These are phyloP conservation scores for Megacollybia marginata DNA, from an alignment of 768 basidiomycete species.

Conservation along the genomic window DNA sequence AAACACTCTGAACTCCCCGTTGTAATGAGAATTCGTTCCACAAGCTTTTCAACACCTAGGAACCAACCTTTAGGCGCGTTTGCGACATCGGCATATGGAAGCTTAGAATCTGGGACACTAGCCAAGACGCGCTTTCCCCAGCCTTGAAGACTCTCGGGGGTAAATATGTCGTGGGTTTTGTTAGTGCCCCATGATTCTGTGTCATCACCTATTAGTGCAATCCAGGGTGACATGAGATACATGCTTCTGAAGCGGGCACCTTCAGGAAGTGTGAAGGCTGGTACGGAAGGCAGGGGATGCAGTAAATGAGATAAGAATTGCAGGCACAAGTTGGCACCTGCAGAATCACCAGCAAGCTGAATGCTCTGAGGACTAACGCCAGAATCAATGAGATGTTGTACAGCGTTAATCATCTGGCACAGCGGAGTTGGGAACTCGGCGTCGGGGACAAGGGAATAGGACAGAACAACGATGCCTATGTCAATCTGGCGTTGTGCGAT, in stretches of 20 bases:
- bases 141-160: conserved; percentile 2
- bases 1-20: conserved; percentile 27
- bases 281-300: conserved; percentile 19
- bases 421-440: conserved; percentile 22
- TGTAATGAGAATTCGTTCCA: conserved; percentile 27
- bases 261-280: conserved; percentile 10
- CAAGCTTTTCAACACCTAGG: conserved; percentile 19
- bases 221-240: conserved; percentile 29
- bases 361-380: conserved; percentile 26
- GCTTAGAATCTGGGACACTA: conserved; percentile 17
- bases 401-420: conserved; percentile 18
- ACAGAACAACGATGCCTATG: conserved; percentile 21
- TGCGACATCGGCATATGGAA: conserved; percentile 23
- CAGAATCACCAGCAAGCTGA: conserved; percentile 26
- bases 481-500: conserved; percentile 15
- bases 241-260: conserved; percentile 13
- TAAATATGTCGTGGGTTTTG: conserved; percentile 18
- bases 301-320: conserved; percentile 25
- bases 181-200: conserved; percentile 17
- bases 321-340: conserved; percentile 24
- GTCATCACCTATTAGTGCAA: conserved; percentile 15
- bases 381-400: conserved; percentile 20
- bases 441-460: conserved; percentile 20
- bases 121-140: conserved; percentile 16
- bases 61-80: conserved; percentile 27